Conservation (phyloP, 164 flowering plant genomes). For the Magnolia sinica region DNA sequence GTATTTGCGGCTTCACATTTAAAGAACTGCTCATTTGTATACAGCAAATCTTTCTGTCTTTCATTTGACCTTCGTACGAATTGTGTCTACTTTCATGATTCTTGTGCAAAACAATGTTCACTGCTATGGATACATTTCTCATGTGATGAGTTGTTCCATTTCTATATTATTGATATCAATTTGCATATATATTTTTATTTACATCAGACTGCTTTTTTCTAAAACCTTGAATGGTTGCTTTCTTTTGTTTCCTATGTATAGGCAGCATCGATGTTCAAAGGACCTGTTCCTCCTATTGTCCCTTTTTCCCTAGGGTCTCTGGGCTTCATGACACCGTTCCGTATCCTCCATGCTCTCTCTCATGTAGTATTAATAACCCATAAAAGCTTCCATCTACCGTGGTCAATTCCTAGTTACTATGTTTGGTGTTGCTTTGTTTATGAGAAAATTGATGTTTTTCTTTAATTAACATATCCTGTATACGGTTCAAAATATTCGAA, state of each 20-base stretch:
- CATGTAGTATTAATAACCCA: too few species aligned
- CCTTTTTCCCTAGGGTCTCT: conserved; percentile 93
- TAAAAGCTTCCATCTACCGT: too few species aligned
- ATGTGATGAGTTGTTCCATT: not conserved
- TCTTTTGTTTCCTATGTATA: conserved; percentile 30
- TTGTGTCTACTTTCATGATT: too few species aligned
- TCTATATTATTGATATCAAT: not conserved
- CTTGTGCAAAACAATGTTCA: not conserved
- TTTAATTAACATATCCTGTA: too few species aligned
- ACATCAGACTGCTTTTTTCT: not conserved
- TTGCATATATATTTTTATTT: not conserved
- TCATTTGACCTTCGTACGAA: too few species aligned
- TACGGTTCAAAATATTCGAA: too few species aligned
- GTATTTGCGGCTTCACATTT: too few species aligned
- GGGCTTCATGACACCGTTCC: conserved; percentile 96
- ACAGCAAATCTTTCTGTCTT: too few species aligned
- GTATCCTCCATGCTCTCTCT: conserved; percentile 59
- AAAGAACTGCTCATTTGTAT: too few species aligned
- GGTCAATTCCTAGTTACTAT: too few species aligned
- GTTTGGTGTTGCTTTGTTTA: too few species aligned
- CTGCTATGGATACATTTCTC: not conserved
- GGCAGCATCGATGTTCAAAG: conserved; percentile 99
- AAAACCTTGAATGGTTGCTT: not conserved
- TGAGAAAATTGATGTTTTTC: too few species aligned
- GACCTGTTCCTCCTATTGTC: conserved; percentile 94